phyloP scores from a whole-genome alignment of 1,284 basidiomycete species.

The Peniophora sp. region DNA sequence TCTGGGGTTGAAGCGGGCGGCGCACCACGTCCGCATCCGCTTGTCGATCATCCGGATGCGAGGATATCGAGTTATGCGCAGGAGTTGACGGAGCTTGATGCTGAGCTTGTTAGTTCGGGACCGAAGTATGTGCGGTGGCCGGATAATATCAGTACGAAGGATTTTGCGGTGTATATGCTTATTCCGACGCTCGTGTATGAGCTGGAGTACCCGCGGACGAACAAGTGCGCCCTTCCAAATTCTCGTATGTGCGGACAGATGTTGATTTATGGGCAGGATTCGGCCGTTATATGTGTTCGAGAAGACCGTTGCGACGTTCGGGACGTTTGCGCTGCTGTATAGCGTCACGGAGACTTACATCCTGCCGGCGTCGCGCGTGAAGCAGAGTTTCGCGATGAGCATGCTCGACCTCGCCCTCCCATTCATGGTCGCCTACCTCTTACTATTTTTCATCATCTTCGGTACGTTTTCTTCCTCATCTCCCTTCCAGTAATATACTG shows the following conservation, averaged over 20 bases:
- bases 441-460: constrained; percentile 82
- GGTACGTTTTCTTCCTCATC: constrained; percentile 32
- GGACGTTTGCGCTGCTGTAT: constrained; percentile 90
- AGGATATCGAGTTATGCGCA: constrained; percentile 65
- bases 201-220: constrained; percentile 90
- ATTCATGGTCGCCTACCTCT: constrained; percentile 82
- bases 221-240: constrained; percentile 40
- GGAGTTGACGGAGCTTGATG: constrained; percentile 72
- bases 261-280: constrained; percentile 41
- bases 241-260: neutral
- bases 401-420: constrained; percentile 87
- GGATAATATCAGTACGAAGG: constrained; percentile 74
- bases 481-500: constrained; percentile 3
- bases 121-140: constrained; percentile 72
- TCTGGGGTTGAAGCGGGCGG: neutral
- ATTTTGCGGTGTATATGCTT: constrained; percentile 85
- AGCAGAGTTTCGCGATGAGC: constrained; percentile 68
- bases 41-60: constrained; percentile 70
- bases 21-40: constrained; percentile 35
- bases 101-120: constrained; percentile 71
- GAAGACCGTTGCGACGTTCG: constrained; percentile 92
- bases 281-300: constrained; percentile 91
- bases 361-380: constrained; percentile 64
- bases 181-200: constrained; percentile 95
- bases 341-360: constrained; percentile 93